These are phyloP conservation scores for Hypoxylon sp. DNA, from an alignment of 2,329 filamentous ascomycete species.

Conservation along the genomic window DNA sequence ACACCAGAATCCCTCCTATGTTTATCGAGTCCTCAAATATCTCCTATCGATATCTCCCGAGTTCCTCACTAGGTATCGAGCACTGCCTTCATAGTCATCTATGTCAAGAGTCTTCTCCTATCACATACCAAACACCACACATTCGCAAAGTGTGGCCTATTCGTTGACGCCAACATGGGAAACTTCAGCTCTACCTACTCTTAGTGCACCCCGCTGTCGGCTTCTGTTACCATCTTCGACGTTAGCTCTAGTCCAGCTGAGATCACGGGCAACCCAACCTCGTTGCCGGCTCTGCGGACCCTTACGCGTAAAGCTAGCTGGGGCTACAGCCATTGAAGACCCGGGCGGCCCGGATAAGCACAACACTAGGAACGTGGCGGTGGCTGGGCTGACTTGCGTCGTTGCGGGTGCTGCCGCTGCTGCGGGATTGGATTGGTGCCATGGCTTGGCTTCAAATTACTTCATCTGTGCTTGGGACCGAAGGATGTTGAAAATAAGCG, in stretches of 20 bases:
- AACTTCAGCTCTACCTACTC: slow-evolving; percentile 34
- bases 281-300: slow-evolving; percentile 1
- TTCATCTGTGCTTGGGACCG: background rate
- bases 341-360: background rate
- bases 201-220: slow-evolving; percentile 11
- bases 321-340: background rate
- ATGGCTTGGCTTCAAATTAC: slow-evolving; percentile 11
- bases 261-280: background rate
- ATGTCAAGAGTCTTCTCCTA: background rate
- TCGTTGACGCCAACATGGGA: slow-evolving; percentile 7
- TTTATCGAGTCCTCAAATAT: background rate
- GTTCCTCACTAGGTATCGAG: too few species aligned
- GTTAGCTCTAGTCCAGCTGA: background rate
- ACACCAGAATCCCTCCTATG: background rate
- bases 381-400: slow-evolving; percentile 17
- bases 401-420: slow-evolving; percentile 9
- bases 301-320: background rate
- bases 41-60: background rate
- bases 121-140: slow-evolving; percentile 12
- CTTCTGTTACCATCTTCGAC: slow-evolving; percentile 22
- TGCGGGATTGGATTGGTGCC: slow-evolving; percentile 8
- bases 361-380: slow-evolving; percentile 1
- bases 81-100: too few species aligned
- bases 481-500: background rate
- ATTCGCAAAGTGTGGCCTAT: slow-evolving; percentile 4